Conservation (phyloP, 768 basidiomycete species). For the Trametes punicea region DNA sequence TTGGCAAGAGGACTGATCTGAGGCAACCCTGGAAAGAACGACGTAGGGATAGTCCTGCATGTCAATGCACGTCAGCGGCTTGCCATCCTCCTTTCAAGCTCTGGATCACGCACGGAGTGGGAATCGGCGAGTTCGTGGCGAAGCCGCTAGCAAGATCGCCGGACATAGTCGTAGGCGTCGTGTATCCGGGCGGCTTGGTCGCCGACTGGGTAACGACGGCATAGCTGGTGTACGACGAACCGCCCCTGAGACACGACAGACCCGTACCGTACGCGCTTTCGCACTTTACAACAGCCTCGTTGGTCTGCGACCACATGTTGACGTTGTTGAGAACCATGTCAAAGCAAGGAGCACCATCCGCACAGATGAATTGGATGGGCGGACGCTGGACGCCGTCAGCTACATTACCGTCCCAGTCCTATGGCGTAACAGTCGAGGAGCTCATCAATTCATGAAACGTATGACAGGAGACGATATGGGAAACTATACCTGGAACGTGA, state of each 20-base stretch:
- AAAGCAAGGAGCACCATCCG: conserved; percentile 27
- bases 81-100: not conserved
- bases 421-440: too few species aligned
- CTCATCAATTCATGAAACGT: too few species aligned
- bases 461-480: too few species aligned
- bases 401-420: conserved; percentile 31
- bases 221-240: conserved; percentile 24
- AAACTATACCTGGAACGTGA: conserved; percentile 26
- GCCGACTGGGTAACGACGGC: conserved; percentile 23
- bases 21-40: conserved; percentile 26
- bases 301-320: conserved; percentile 29
- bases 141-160: conserved; percentile 26
- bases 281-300: conserved; percentile 28
- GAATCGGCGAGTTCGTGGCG: conserved; percentile 24
- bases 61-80: not conserved
- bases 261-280: conserved; percentile 31
- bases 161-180: conserved; percentile 27
- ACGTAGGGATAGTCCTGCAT: conserved; percentile 26
- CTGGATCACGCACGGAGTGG: conserved; percentile 24
- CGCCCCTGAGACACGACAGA: conserved; percentile 24
- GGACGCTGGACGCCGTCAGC: conserved; percentile 26
- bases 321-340: conserved; percentile 29
- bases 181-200: conserved; percentile 27
- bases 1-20: conserved; percentile 27
- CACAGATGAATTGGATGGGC: conserved; percentile 28